These are phyloP conservation scores for Zizania latifolia DNA, from an alignment of 176 grass and related monocot genomes.

Conservation along the genomic window DNA sequence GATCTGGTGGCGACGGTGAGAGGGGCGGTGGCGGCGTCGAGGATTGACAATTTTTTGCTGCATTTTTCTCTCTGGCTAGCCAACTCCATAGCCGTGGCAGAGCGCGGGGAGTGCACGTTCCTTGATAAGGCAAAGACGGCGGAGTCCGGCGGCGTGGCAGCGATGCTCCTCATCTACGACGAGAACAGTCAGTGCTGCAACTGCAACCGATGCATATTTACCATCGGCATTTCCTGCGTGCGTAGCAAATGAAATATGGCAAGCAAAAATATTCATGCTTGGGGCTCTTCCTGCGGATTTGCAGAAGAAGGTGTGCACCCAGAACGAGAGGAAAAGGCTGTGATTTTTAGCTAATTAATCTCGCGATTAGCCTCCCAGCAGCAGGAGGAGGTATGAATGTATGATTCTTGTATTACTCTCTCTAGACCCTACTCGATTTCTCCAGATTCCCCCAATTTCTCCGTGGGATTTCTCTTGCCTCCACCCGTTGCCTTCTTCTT, in stretches of 20 bases:
- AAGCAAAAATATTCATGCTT: too few relatives aligned
- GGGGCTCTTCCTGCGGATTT: conserved; percentile 35
- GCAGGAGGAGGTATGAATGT: conserved; percentile 21
- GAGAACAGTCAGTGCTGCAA: conserved; percentile 38
- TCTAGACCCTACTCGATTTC: neutral
- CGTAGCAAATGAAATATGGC: too few relatives aligned
- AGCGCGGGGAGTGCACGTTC: conserved; percentile 75
- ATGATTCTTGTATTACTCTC: conserved; percentile 27
- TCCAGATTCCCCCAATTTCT: neutral
- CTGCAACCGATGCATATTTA: neutral
- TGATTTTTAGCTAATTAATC: conserved; percentile 14
- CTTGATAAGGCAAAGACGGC: conserved; percentile 60
- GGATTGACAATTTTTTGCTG: too few relatives aligned
- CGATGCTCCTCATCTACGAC: conserved; percentile 60
- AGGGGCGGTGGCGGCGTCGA: too few relatives aligned
- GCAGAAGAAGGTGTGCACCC: conserved; percentile 56
- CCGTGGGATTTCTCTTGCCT: neutral
- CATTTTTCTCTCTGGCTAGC: neutral
- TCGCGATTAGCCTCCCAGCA: neutral
- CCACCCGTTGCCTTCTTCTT: too few relatives aligned
- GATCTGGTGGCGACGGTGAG: too few relatives aligned
- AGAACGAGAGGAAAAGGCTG: conserved; percentile 45
- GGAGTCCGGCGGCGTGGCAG: conserved; percentile 42
- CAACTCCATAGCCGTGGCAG: conserved; percentile 42
- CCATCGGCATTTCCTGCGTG: neutral